Evolutionary conservation across 1,139 yeast species (phyloP), one percentile per base, ranked within the genome.

Genomic region (Arxiozyma telluris): DNA sequence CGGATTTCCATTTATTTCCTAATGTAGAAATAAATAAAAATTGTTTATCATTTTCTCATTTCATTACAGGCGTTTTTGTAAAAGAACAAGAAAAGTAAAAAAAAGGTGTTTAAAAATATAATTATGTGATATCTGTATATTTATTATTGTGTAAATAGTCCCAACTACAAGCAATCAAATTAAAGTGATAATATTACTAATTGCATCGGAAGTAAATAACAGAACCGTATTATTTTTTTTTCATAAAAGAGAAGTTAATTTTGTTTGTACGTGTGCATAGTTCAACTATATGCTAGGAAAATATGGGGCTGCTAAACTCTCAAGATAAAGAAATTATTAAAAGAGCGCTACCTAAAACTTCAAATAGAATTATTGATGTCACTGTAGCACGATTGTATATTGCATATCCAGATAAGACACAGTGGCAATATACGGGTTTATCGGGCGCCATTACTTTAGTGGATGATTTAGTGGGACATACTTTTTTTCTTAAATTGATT

Each of bases 401-500:
- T 44, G 96, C 98, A 2, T 82, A 87, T 64, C 98, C 98, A 1
- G 84, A 87, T 62, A 83, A 87, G 3, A 78, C 80, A 27, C 73
- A 79, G 59, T 93, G 98, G 98, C 79, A 78, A 20, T 89, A 81
- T 71, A 91, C 98, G 0, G 98, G 96, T 0, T 73, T 93, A 21
- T 76, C 84, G 9, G 98, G 98, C 1, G 98, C 97, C 1, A 71
- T 91, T 41, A 85, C 83, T 1, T 71, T 93, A 17, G 96, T 88
- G 21, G 96, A 93, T 68, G 98, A 93, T 71, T 73, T 87, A 23
- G 96, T 93, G 9, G 98, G 98, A 3, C 93, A 91, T 70, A 89
- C 97, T 0, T 91, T 87, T 67, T 93, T 90, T 69, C 76, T 93
- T 52, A 93, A 93, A 68, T 68, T 93, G 55, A 95, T 93, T 12